Base-by-base conservation (phyloP, 805 yeast species). In the Nakazawaea pomicola region DNA sequence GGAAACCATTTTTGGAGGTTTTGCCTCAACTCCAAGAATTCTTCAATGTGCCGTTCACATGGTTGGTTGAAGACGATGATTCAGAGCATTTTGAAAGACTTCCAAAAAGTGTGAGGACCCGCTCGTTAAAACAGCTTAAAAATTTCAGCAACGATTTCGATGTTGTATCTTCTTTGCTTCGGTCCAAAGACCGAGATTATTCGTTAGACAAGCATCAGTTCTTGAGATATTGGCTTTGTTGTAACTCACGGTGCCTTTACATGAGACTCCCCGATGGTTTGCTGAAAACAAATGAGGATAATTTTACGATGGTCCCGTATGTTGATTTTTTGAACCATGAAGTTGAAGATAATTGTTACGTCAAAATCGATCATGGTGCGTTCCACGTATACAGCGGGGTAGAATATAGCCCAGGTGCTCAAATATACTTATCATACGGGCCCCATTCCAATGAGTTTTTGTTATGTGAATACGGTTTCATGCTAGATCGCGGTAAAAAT, bases 201-300 rank as follows among this genome's bases (percentile, higher is more conserved):
- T 81, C 72, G 49, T 52, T 80, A 9, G 78, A 87, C 76, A 76
- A 84, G 0, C 8, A 12, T 4, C n/a, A 19, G 14, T 42, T 42
- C 17, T 19, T 25, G n/a, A 25, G 41, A 21, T 42, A 23, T 15
- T 91, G 96, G 95, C 69, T 85, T 52, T 80, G 91, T 52, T 85
- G 90, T 43, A 91, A 93, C 56, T 83, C 97, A 2, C 80, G 99
- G 62, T 91, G 98, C 57, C 65, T 91, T 5, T 90, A 88, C 57
- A 80, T 82, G 80, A 70, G 74, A 3, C 60, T 86, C 2, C 80
- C 84, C 1, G 41, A 38, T 6, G 40, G 29, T 6, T 68, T 72
- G 35, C 70, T 72, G 27, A 70, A 72, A 43, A 62, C 66, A 14
- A 54, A 56, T 2, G 73, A 64, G 19, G 87, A 83, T 49, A 83